Evolutionary conservation across 805 yeast species (phyloP).

Genomic region (Candida nemodendra): DNA sequence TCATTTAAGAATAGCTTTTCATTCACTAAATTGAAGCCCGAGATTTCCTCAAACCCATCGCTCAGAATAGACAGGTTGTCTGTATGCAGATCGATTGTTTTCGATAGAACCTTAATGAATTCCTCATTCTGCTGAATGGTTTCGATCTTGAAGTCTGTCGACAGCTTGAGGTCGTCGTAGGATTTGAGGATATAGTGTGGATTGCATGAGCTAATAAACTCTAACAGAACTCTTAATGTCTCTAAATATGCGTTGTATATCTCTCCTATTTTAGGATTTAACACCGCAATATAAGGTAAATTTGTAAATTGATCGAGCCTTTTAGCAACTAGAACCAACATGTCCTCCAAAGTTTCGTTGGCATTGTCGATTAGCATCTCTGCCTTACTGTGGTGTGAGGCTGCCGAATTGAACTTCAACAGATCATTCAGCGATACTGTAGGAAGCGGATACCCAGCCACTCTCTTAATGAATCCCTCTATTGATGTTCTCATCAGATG

Average conservation of each 20-base stretch:
- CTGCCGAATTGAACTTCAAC: slow-evolving; percentile 40
- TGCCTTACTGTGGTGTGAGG: slow-evolving; percentile 29
- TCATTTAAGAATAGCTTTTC: slow-evolving; percentile 55
- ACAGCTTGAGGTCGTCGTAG: slow-evolving; percentile 16
- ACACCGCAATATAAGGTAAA: slow-evolving; percentile 78
- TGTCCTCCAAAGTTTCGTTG: slow-evolving; percentile 52
- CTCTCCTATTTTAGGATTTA: slow-evolving; percentile 83
- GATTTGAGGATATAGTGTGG: slow-evolving; percentile 14
- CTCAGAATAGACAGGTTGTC: slow-evolving; percentile 83
- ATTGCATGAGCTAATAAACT: slow-evolving; percentile 30
- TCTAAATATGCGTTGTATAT: slow-evolving; percentile 72
- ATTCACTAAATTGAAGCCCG: slow-evolving; percentile 30
- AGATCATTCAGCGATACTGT: slow-evolving; percentile 52
- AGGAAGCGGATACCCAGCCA: slow-evolving; percentile 52
- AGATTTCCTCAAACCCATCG: slow-evolving; percentile 68
- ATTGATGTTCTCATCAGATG: slow-evolving; percentile 30
- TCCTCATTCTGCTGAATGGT: slow-evolving; percentile 52
- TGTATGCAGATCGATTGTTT: slow-evolving; percentile 71
- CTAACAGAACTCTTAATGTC: slow-evolving; percentile 55
- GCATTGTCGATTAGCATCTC: slow-evolving; percentile 43
- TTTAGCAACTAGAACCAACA: slow-evolving; percentile 65
- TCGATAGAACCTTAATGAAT: slow-evolving; percentile 52
- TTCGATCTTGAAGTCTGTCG: slow-evolving; percentile 36
- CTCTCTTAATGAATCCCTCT: slow-evolving; percentile 57
- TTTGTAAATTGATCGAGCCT: slow-evolving; percentile 67